Percentiles rank a stretch among this genome's conserved stretches.
Conservation (phyloP, 352 stramenopile species). For the Pythium vanterpoolii region DNA sequence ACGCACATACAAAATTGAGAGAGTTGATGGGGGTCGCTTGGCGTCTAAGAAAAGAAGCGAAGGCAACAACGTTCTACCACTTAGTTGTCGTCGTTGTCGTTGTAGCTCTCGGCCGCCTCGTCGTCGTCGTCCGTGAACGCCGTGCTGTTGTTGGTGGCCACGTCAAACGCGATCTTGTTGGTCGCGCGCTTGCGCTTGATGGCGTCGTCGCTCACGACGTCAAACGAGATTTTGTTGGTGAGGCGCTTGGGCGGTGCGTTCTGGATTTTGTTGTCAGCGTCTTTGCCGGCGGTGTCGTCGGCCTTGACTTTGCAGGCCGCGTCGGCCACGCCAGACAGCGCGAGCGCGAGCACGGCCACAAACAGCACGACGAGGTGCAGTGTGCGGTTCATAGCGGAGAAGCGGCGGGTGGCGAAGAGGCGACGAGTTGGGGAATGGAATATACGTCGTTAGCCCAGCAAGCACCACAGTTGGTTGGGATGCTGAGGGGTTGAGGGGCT, state of each 20-base stretch:
- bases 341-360: constrained; percentile 22
- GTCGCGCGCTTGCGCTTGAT: constrained; percentile 1
- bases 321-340: constrained; percentile 16
- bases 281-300: constrained; percentile 15
- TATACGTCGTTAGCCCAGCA: not conserved
- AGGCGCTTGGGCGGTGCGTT: constrained; percentile 25
- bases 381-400: constrained; percentile 24
- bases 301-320: constrained; percentile 33
- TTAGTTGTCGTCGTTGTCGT: not conserved
- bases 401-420: not conserved
- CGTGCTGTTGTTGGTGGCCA: constrained; percentile 3
- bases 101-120: constrained; percentile 1
- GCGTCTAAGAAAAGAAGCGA: not conserved
- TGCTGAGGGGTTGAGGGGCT: not conserved
- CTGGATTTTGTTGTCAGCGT: constrained; percentile 35
- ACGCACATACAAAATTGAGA: constrained; percentile 16
- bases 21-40: not conserved
- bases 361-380: constrained; percentile 23
- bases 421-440: constrained; percentile 16
- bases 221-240: constrained; percentile 28
- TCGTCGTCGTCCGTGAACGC: not conserved
- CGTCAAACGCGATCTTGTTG: constrained; percentile 22
- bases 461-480: not conserved
- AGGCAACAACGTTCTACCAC: not conserved
- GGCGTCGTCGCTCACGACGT: constrained; percentile 2